Percentiles rank a stretch among this genome's conserved stretches.
These are phyloP conservation scores for Ascobolus immersus DNA, from an alignment of 495 filamentous ascomycete genomes.

Conservation along the genomic window DNA sequence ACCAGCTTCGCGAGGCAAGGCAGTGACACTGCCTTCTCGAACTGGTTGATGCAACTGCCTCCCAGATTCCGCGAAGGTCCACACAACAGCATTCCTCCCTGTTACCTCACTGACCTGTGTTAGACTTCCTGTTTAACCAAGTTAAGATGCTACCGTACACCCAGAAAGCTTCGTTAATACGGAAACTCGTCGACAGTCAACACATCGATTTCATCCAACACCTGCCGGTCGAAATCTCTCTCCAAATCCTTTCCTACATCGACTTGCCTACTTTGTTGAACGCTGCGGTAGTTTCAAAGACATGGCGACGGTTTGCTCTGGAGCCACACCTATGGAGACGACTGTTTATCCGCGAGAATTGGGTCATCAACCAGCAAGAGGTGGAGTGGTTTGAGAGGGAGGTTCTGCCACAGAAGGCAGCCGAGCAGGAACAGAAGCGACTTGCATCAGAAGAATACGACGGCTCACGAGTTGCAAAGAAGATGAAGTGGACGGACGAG, in stretches of 20 bases:
- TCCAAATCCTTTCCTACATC: slow-evolving; percentile 67
- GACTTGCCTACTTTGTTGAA: slow-evolving; percentile 49
- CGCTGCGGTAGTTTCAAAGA: slow-evolving; percentile 48
- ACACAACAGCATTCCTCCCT: too few species aligned
- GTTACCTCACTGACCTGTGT: too few species aligned
- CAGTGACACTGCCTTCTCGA: too few species aligned
- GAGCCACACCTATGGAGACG: slow-evolving; percentile 70
- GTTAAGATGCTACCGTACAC: slow-evolving; percentile 14
- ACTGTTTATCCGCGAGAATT: slow-evolving; percentile 61
- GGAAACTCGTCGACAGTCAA: slow-evolving; percentile 15
- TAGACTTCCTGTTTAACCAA: too few species aligned
- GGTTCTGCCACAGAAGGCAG: slow-evolving; percentile 22
- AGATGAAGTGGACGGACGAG: slow-evolving; percentile 11
- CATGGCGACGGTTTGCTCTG: slow-evolving; percentile 58
- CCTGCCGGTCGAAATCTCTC: slow-evolving; percentile 68
- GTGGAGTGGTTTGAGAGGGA: slow-evolving; percentile 41
- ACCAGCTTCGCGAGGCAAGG: too few species aligned
- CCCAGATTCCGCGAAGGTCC: too few species aligned
- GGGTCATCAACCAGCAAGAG: slow-evolving; percentile 42
- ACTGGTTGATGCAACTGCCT: too few species aligned
- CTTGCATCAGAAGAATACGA: slow-evolving; percentile 1
- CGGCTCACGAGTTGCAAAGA: not conserved
- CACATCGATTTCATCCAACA: slow-evolving; percentile 70
- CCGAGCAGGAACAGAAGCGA: slow-evolving; percentile 21
- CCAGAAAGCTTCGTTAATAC: slow-evolving; percentile 14